Percentiles rank a stretch among this genome's conserved stretches.
Evolutionary conservation across 169 alveolate genomes (phyloP).

Genomic region (Plasmodium reichenowi): DNA sequence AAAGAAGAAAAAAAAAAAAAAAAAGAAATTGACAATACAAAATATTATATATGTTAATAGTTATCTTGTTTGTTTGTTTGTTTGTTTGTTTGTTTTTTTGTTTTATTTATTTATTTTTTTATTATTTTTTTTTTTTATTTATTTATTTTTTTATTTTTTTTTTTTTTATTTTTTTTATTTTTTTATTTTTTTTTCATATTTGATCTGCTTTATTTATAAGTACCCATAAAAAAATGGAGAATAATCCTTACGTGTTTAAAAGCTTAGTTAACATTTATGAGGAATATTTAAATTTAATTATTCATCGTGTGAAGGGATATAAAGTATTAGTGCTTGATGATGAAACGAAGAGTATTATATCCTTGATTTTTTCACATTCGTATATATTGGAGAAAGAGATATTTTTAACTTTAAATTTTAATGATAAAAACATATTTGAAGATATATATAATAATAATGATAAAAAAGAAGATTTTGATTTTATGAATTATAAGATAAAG

Average conservation of each 20-base stretch:
- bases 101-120: too few species aligned
- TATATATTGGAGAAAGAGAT: conserved; percentile 93
- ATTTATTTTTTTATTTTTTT: too few species aligned
- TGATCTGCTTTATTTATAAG: not conserved
- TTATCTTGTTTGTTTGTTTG: too few species aligned
- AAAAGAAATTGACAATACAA: too few species aligned
- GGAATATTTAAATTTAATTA: conserved; percentile 79
- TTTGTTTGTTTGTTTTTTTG: too few species aligned
- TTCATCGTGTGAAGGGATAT: conserved; percentile 84
- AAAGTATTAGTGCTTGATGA: conserved; percentile 94
- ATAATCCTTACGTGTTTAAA: conserved; percentile 81
- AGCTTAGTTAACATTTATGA: conserved; percentile 79
- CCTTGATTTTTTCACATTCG: conserved; percentile 93
- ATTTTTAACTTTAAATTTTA: conserved; percentile 92
- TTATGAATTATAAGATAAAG: conserved; percentile 75
- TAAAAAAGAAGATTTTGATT: conserved; percentile 59
- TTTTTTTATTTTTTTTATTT: too few species aligned
- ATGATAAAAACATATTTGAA: conserved; percentile 82
- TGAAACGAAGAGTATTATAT: conserved; percentile 92
- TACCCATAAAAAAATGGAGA: conserved; percentile 67
- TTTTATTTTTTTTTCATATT: too few species aligned
- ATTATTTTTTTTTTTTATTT: too few species aligned
- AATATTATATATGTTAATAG: too few species aligned
- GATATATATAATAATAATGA: conserved; percentile 16
- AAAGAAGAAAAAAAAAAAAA: too few species aligned